These are phyloP conservation scores for Eimeria mitis DNA, from an alignment of 169 alveolate genomes.

Conservation along the genomic window DNA sequence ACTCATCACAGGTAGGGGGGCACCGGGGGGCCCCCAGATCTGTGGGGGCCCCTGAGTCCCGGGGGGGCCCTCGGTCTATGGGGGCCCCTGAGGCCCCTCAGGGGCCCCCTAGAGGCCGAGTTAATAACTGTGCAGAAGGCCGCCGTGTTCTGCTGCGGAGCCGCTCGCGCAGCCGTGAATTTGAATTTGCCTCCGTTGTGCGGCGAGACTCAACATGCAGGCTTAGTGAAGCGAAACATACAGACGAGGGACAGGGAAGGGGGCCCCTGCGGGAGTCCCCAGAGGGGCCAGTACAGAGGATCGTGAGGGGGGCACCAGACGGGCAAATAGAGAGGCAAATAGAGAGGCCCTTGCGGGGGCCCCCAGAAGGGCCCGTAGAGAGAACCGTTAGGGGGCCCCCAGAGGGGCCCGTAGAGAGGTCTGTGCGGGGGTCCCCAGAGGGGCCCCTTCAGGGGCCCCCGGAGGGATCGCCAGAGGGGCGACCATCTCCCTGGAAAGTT, in stretches of 20 bases:
- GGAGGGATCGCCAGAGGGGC: neutral
- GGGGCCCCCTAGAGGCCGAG: neutral
- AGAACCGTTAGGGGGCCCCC: no score
- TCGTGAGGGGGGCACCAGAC: no score
- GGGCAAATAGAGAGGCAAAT: no score
- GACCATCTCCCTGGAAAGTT: neutral
- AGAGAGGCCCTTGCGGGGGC: no score
- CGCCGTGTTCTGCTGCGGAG: neutral
- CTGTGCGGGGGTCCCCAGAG: neutral
- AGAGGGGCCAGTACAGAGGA: no score
- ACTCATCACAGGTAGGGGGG: neutral
- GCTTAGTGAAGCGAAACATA: neutral
- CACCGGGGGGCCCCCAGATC: neutral
- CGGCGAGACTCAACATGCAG: neutral
- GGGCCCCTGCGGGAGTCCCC: neutral
- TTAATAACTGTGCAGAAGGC: neutral
- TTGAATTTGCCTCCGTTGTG: neutral
- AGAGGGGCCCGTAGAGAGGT: neutral
- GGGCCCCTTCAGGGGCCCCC: neutral
- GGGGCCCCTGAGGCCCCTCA: neutral
- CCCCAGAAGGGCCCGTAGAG: no score
- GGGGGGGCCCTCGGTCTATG: neutral
- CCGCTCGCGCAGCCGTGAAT: neutral
- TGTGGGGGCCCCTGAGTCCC: neutral
- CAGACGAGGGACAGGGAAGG: neutral